A percentile compares a stretch with the other conserved stretches of the same genome.
Conservation (phyloP, 2,329 filamentous ascomycete species). For the Alternaria solani region DNA sequence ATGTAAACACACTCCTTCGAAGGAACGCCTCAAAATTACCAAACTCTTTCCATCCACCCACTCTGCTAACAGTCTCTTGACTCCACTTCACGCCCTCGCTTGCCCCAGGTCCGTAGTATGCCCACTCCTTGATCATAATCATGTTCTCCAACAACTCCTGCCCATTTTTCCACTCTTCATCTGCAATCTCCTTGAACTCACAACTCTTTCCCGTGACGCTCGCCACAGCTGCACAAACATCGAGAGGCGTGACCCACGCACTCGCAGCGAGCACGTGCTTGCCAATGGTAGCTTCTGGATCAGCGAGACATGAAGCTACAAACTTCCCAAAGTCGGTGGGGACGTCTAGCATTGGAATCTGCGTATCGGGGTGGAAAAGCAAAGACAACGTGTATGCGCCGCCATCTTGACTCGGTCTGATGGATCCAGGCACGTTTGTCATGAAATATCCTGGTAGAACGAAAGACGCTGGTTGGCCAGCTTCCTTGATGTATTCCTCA, state of each 20-base stretch:
- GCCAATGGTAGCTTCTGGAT: constrained; percentile 13
- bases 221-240: constrained; percentile 16
- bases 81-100: constrained; percentile 20
- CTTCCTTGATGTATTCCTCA: constrained; percentile 62
- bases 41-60: background rate
- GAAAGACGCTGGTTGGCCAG: constrained; percentile 11
- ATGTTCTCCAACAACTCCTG: constrained; percentile 26
- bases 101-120: constrained; percentile 22
- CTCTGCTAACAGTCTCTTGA: background rate
- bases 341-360: constrained; percentile 27
- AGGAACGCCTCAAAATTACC: background rate
- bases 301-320: constrained; percentile 19
- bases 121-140: constrained; percentile 24
- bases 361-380: constrained; percentile 17
- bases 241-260: constrained; percentile 16
- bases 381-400: constrained; percentile 12
- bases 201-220: constrained; percentile 10
- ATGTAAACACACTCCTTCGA: background rate
- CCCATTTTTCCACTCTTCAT: constrained; percentile 16
- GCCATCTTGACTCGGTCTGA: constrained; percentile 29
- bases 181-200: constrained; percentile 10
- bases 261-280: constrained; percentile 16
- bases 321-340: constrained; percentile 28
- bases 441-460: too few relatives aligned
- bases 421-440: constrained; percentile 48